phyloP scores from a whole-genome alignment of 2,329 filamentous ascomycete genomes.

The Fusarium agapanthi region DNA sequence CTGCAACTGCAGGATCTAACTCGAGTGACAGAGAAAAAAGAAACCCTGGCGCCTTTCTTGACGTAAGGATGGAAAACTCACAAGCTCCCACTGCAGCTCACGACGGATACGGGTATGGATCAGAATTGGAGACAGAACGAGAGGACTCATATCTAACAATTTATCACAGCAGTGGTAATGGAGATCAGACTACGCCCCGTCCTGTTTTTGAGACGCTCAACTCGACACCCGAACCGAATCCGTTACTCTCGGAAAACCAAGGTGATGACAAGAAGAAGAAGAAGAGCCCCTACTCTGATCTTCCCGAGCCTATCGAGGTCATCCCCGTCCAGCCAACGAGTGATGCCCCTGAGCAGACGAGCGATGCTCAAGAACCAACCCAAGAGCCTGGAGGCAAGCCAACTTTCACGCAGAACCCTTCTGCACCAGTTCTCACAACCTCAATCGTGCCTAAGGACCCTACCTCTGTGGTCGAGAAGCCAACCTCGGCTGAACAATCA shows the following conservation, averaged over 20 bases:
- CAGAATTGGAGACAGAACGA: background rate
- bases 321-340: slow-evolving; percentile 25
- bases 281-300: slow-evolving; percentile 7
- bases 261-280: slow-evolving; percentile 7
- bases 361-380: slow-evolving; percentile 8
- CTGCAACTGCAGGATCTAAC: slow-evolving; percentile 3
- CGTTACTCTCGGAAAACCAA: slow-evolving; percentile 15
- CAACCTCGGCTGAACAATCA: slow-evolving; percentile 1
- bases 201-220: slow-evolving; percentile 39
- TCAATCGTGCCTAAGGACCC: slow-evolving; percentile 33
- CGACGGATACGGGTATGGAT: slow-evolving; percentile 31
- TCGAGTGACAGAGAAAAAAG: slow-evolving; percentile 27
- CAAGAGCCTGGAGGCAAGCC: slow-evolving; percentile 15
- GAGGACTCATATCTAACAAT: slow-evolving; percentile 14
- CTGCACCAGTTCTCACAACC: slow-evolving; percentile 26
- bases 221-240: slow-evolving; percentile 31
- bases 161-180: slow-evolving; percentile 15
- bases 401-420: slow-evolving; percentile 26
- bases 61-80: slow-evolving; percentile 21
- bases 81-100: slow-evolving; percentile 26
- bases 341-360: slow-evolving; percentile 5
- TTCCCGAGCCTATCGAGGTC: slow-evolving; percentile 24
- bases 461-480: background rate
- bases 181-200: slow-evolving; percentile 34
- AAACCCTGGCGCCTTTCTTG: slow-evolving; percentile 29